Percentiles rank a stretch among this genome's conserved stretches.
Conservation (phyloP, 108 stramenopile genomes). For the Parmales sp. region DNA sequence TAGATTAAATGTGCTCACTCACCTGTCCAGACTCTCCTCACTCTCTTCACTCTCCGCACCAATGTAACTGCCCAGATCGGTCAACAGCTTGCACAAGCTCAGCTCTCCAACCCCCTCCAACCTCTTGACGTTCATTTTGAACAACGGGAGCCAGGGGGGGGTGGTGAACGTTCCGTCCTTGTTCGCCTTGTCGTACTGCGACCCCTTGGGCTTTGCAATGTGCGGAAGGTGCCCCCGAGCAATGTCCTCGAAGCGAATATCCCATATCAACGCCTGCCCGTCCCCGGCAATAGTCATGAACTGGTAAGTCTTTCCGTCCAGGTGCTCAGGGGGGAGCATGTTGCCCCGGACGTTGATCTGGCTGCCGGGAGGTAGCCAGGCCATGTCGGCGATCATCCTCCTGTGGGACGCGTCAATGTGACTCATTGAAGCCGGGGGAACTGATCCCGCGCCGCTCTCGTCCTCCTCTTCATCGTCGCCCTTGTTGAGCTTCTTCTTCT, state of each 20-base stretch:
- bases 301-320: constrained; percentile 30
- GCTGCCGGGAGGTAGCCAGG: constrained; percentile 30
- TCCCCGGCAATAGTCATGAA: constrained; percentile 49
- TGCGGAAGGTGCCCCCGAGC: constrained; percentile 15
- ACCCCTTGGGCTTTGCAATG: constrained; percentile 21
- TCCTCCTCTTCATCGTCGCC: constrained; percentile 17
- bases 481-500: constrained; percentile 5
- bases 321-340: constrained; percentile 25
- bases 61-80: neutral
- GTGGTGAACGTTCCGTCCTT: constrained; percentile 13
- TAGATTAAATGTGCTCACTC: neutral
- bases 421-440: constrained; percentile 25
- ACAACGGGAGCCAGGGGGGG: constrained; percentile 39
- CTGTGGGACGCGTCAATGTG: constrained; percentile 37
- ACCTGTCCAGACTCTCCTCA: neutral
- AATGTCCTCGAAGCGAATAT: constrained; percentile 35
- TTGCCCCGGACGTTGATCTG: constrained; percentile 43
- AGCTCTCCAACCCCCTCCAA: constrained; percentile 33
- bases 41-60: too few species aligned
- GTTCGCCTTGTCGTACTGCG: constrained; percentile 14
- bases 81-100: constrained; percentile 14
- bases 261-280: constrained; percentile 49
- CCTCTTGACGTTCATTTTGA: constrained; percentile 31
- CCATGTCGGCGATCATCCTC: constrained; percentile 35
- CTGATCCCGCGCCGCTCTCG: constrained; percentile 6